Base-by-base conservation (phyloP, 768 basidiomycete genomes). In the Cubamyces sp. region DNA sequence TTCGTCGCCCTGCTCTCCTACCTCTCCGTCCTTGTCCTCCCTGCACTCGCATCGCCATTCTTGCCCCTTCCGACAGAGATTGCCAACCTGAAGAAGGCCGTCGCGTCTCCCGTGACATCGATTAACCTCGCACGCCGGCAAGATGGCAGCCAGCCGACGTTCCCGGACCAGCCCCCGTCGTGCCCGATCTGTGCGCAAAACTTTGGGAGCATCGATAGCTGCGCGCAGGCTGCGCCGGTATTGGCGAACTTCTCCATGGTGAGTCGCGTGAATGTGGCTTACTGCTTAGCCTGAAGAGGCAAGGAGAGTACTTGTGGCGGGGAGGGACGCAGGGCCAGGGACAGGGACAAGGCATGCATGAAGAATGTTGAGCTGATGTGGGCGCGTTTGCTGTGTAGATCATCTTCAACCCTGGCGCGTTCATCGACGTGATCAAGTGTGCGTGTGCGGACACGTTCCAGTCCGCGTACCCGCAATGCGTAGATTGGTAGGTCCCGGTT, bases 341-440 rank as follows among this genome's bases (percentile, higher is more conserved):
- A 40, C 26, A 21, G 45, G 47, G 34, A 28, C 28, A 5, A 34
- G 9, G 16, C 9, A n/a, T n/a, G n/a, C n/a, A n/a, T n/a, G 19
- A n/a, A 9, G 41, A 18, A 21, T 25, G 41, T 16, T 41, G 40
- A 37, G n/a, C 21, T 7, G 18, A 15, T 23, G 7, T 25, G n/a
- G 21, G 42, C 41, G 15, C 19, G 25, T 19, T 14, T 3, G 19
- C 12, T 51, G 12, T 41, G 34, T 14, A 88, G 87, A 77, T 88
- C 65, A 80, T 88, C 47, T 83, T 84, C 66, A 86, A 87, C 64
- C 87, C 87, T 1, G 81, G 83, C 28, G 82, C 82, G 1, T 87
- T 87, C 72, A 77, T 87, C 63, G 79, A 81, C 66, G 77, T 85
- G 47, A 87, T 88, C 69, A 79, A 83, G 73, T 88, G 87, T 72